A percentile compares a stretch with the other conserved stretches of the same genome.
Evolutionary conservation across 2,329 filamentous ascomycete species (phyloP).

Genomic region (Myriangium duriaei): DNA sequence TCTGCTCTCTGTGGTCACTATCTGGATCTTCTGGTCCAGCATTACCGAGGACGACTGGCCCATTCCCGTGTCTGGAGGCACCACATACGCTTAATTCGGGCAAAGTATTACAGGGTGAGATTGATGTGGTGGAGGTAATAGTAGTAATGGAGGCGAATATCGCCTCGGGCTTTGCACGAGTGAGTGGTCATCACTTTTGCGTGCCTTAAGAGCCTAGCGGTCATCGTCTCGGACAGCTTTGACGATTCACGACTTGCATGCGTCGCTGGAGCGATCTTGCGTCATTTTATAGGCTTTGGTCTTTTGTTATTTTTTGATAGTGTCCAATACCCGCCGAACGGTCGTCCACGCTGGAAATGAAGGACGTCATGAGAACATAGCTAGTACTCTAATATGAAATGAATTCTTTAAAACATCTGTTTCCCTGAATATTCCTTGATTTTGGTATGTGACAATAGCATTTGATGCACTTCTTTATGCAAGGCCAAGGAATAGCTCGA

Average conservation of each 20-base stretch:
- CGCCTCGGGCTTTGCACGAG: not conserved
- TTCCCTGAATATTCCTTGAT: not conserved
- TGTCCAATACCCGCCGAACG: not conserved
- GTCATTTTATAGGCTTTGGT: not conserved
- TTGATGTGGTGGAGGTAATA: too few species aligned
- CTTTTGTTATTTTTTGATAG: constrained; percentile 6
- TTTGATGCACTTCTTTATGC: not conserved
- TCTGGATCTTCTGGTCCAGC: constrained; percentile 97
- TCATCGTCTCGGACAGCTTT: not conserved
- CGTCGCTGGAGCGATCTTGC: not conserved
- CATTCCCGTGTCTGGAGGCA: constrained; percentile 33
- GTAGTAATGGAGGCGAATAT: too few species aligned
- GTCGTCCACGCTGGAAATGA: not conserved
- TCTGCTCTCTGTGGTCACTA: constrained; percentile 62
- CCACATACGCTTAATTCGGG: constrained; percentile 23
- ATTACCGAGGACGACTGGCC: constrained; percentile 99
- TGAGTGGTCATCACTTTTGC: not conserved
- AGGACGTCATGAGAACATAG: not conserved
- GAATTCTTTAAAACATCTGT: not conserved
- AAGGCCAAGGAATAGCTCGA: too few species aligned
- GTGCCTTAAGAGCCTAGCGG: not conserved
- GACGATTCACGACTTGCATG: not conserved
- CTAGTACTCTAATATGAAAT: not conserved
- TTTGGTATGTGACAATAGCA: too few species aligned
- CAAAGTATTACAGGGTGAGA: constrained; percentile 1